Evolutionary conservation across 2,329 filamentous ascomycete genomes (phyloP).

Genomic region (Botrytis sinoallii): DNA sequence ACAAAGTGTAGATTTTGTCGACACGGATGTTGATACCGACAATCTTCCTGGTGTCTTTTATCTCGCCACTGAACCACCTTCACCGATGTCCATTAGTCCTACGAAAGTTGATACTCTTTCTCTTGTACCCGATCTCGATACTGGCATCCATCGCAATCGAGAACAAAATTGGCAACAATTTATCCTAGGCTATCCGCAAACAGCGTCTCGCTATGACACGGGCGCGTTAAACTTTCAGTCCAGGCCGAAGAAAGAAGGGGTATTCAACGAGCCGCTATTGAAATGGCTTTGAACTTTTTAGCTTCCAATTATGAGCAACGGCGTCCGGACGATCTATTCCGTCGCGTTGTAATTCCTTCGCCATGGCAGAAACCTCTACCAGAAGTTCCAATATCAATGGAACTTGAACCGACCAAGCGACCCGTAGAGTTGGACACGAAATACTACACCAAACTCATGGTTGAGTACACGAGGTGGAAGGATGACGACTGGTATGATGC

Average conservation of each 20-base stretch:
- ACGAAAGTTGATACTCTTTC: neutral
- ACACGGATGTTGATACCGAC: slow-evolving; percentile 10
- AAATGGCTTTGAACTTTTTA: slow-evolving; percentile 32
- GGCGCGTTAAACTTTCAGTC: slow-evolving; percentile 26
- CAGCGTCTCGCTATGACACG: neutral
- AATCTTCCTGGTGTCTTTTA: slow-evolving; percentile 13
- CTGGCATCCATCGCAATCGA: neutral
- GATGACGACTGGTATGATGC: slow-evolving; percentile 26
- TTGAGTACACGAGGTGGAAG: slow-evolving; percentile 24
- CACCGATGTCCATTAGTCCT: neutral
- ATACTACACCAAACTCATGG: slow-evolving; percentile 31
- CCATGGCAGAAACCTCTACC: slow-evolving; percentile 13
- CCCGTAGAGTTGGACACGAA: slow-evolving; percentile 31
- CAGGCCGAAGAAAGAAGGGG: slow-evolving; percentile 34
- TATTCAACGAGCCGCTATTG: slow-evolving; percentile 32
- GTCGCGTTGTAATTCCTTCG: slow-evolving; percentile 25
- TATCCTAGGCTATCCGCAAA: slow-evolving; percentile 9
- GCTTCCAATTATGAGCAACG: slow-evolving; percentile 35
- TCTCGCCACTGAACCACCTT: slow-evolving; percentile 7
- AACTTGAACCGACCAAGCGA: slow-evolving; percentile 29
- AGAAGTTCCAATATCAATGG: slow-evolving; percentile 29
- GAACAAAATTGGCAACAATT: slow-evolving; percentile 4
- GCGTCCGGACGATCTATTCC: slow-evolving; percentile 31
- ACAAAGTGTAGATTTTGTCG: slow-evolving; percentile 1
- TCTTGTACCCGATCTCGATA: slow-evolving; percentile 7